Evolutionary conservation across 2,329 filamentous ascomycete species (phyloP).

Genomic region (Reticulascus tulasneorum): DNA sequence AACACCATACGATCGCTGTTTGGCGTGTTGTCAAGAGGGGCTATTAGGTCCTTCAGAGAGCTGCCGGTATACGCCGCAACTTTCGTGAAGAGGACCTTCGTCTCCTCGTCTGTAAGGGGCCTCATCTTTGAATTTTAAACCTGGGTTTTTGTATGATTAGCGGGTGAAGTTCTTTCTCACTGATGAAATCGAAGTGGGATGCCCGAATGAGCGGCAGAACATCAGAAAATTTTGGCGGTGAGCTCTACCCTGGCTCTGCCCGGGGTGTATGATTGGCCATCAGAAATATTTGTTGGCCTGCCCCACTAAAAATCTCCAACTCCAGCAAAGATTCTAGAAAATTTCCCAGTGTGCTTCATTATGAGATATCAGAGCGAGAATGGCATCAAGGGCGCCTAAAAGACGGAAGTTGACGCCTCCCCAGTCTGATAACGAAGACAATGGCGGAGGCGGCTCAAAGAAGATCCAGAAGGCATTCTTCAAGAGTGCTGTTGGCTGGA

Average conservation of each 20-base stretch:
- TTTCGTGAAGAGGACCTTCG: constrained; percentile 82
- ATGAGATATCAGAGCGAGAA: constrained; percentile 18
- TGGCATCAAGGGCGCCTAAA: constrained; percentile 50
- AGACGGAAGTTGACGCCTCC: constrained; percentile 56
- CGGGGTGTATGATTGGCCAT: constrained; percentile 3
- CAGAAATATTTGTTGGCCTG: constrained; percentile 19
- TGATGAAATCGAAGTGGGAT: constrained; percentile 8
- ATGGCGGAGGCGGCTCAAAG: constrained; percentile 23
- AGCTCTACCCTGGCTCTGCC: background rate
- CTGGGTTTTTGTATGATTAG: constrained; percentile 1
- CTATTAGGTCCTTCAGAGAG: constrained; percentile 80
- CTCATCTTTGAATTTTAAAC: constrained; percentile 55
- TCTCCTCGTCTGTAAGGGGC: constrained; percentile 74
- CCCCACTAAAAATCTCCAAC: constrained; percentile 4
- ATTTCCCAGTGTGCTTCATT: constrained; percentile 5
- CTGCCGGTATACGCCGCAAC: constrained; percentile 89
- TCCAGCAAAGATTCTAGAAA: constrained; percentile 8
- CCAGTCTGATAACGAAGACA: constrained; percentile 40
- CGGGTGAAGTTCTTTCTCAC: constrained; percentile 1
- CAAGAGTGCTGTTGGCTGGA: constrained; percentile 75
- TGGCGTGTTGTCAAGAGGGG: constrained; percentile 63
- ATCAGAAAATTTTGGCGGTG: constrained; percentile 23
- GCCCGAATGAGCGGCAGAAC: constrained; percentile 18
- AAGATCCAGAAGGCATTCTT: constrained; percentile 63
- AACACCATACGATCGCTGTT: constrained; percentile 80